Percentiles rank a stretch among this genome's conserved stretches.
phyloP scores from a whole-genome alignment of 345 rosid species.

The Aegle marmelos region DNA sequence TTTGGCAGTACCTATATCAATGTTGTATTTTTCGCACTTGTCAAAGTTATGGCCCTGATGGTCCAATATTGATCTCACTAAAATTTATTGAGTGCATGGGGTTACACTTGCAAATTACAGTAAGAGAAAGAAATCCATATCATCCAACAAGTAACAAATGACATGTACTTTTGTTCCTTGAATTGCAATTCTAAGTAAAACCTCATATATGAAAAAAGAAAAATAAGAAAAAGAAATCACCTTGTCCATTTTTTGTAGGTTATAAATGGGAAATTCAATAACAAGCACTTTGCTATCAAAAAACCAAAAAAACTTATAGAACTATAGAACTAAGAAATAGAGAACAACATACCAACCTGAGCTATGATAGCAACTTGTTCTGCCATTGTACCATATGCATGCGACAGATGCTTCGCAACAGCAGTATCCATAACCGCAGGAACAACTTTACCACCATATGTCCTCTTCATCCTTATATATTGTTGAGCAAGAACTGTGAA shows the following conservation, averaged over 20 bases:
- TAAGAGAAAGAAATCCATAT: background rate
- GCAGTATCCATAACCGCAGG: constrained; percentile 91
- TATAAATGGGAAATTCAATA: background rate
- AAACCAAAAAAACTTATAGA: background rate
- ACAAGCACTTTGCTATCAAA: background rate
- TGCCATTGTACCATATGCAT: constrained; percentile 84
- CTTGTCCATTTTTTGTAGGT: background rate
- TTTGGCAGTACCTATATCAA: background rate
- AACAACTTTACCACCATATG: constrained; percentile 69
- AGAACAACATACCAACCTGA: constrained; percentile 54
- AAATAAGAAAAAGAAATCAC: background rate
- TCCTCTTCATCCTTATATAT: constrained; percentile 80
- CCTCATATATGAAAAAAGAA: background rate
- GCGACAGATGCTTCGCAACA: constrained; percentile 86
- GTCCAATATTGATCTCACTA: background rate
- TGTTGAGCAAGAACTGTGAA: constrained; percentile 90
- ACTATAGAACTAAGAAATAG: background rate
- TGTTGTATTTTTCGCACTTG: background rate
- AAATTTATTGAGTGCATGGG: background rate
- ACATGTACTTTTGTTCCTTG: background rate
- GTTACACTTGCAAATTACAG: background rate
- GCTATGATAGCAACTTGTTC: constrained; percentile 86
- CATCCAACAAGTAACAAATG: background rate
- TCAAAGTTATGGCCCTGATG: background rate
- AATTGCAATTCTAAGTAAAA: background rate